phyloP scores from a whole-genome alignment of 352 stramenopile genomes.

The Globisporangium ultimum region DNA sequence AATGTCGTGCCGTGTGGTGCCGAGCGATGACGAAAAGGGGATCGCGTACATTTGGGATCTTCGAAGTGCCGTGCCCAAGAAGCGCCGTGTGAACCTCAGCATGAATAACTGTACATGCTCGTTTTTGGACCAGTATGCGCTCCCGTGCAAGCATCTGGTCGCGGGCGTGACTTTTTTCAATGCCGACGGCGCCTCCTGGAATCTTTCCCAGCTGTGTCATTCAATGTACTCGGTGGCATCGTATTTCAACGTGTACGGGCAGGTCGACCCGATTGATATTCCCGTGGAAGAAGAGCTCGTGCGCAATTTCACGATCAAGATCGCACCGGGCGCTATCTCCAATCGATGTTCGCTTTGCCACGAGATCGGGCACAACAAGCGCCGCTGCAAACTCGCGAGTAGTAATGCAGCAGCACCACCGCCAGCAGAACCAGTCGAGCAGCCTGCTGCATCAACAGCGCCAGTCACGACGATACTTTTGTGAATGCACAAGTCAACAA shows the following conservation, averaged over 20 bases:
- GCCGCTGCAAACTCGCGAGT: slow-evolving; percentile 22
- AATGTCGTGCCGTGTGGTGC: slow-evolving; percentile 31
- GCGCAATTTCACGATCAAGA: slow-evolving; percentile 32
- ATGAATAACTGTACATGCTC: slow-evolving; percentile 29
- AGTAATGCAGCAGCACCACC: not conserved
- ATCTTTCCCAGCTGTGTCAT: slow-evolving; percentile 28
- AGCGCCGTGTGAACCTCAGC: slow-evolving; percentile 36
- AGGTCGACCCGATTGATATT: slow-evolving; percentile 27
- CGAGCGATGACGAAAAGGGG: slow-evolving; percentile 33
- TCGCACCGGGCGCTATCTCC: slow-evolving; percentile 17
- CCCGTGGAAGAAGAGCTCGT: slow-evolving; percentile 46
- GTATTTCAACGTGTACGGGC: slow-evolving; percentile 29
- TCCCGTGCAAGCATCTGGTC: slow-evolving; percentile 41
- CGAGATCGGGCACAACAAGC: slow-evolving; percentile 38
- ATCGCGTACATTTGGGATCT: slow-evolving; percentile 38
- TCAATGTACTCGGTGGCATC: slow-evolving; percentile 25
- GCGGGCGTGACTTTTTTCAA: slow-evolving; percentile 38
- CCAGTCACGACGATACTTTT: too few species aligned
- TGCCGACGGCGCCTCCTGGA: slow-evolving; percentile 25
- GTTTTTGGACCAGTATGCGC: slow-evolving; percentile 27
- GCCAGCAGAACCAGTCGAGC: too few species aligned
- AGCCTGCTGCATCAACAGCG: not conserved
- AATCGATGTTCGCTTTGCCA: slow-evolving; percentile 47
- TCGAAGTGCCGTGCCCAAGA: slow-evolving; percentile 23
- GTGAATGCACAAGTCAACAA: too few species aligned